Evolutionary conservation across 1,284 basidiomycete genomes (phyloP).

Genomic region (Boletus sp.): DNA sequence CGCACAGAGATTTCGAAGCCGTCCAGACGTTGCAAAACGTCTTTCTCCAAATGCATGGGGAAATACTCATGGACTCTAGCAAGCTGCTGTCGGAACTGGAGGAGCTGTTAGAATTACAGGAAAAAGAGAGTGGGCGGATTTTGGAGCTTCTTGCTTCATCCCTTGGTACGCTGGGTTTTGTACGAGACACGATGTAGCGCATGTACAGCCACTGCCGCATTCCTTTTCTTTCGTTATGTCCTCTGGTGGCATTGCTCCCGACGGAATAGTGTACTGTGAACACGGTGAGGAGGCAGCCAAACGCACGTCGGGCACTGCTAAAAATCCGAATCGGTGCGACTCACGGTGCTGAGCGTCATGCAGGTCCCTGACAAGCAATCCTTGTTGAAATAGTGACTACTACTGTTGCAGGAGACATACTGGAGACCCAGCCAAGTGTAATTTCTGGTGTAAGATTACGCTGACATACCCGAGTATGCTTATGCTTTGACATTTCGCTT

Average conservation of each 20-base stretch:
- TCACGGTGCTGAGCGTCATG: slow-evolving; percentile 1
- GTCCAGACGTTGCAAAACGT: slow-evolving; percentile 87
- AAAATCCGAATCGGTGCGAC: slow-evolving; percentile 25
- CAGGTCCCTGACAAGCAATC: slow-evolving; percentile 6
- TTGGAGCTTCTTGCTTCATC: slow-evolving; percentile 68
- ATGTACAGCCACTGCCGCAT: neutral
- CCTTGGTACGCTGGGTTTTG: slow-evolving; percentile 68
- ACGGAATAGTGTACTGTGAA: slow-evolving; percentile 25
- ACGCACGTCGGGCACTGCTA: slow-evolving; percentile 18
- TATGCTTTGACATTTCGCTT: neutral
- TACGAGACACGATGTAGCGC: slow-evolving; percentile 48
- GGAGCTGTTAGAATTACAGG: slow-evolving; percentile 58
- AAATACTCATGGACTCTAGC: slow-evolving; percentile 66
- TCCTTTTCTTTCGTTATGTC: slow-evolving; percentile 16
- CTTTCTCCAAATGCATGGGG: slow-evolving; percentile 82
- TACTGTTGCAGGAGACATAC: slow-evolving; percentile 25
- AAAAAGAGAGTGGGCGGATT: slow-evolving; percentile 69
- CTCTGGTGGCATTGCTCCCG: slow-evolving; percentile 7
- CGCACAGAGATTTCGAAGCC: slow-evolving; percentile 91
- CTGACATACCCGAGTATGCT: neutral
- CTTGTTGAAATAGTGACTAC: slow-evolving; percentile 18
- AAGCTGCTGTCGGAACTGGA: slow-evolving; percentile 61
- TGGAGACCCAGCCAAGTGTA: slow-evolving; percentile 15
- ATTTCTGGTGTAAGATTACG: slow-evolving; percentile 23
- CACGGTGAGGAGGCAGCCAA: slow-evolving; percentile 28